Evolutionary conservation across 495 filamentous ascomycete species (phyloP), one percentile per base, ranked within the genome.

Genomic region (Daldinia loculata): DNA sequence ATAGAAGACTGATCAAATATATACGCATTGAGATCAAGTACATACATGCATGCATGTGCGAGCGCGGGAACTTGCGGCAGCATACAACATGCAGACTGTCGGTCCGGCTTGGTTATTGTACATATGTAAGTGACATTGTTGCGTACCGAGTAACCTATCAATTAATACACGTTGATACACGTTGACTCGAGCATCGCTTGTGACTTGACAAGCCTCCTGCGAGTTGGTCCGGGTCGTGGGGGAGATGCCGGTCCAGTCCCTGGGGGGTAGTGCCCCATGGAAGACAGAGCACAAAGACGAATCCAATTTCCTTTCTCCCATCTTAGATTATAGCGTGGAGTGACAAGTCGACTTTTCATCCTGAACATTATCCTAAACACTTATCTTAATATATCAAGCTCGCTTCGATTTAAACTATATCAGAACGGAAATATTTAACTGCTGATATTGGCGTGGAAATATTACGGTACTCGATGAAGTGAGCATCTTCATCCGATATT

Each of bases 41-140:
- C 9, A 29, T 56, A 19, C 56, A 59, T 69, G 55, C 48, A 60
- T 24, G 39, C 29, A 43, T 67, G 50, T 57, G 69, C 19, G 36
- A 55, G 48, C 61, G 52, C 69, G 63, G 69, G 69, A 71, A 63
- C 63, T 63, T 67, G 60, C 59, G 59, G 63, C 63, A 67, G 61
- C 43, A 19, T 59, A 45, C 9, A n/a, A 60, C 34, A 53, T 53
- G 27, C 27, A 53, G 50, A 2, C 50, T 53, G 50, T 53, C 50
- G 50, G 50, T 27, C 50, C 50, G 50, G 24, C 50, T 53, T 30
- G 12, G 8, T 59, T 59, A 45, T 58, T 15, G 19, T 15, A 53
- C 52, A 27, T 57, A 53, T 24, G 14, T 7, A 8, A 24, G 29
- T 39, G 41, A 56, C 59, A 62, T 39, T 51, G 27, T 22, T 6